These are phyloP conservation scores for Solanum hybrid DNA, from an alignment of 305 asterid genomes.

Conservation along the genomic window DNA sequence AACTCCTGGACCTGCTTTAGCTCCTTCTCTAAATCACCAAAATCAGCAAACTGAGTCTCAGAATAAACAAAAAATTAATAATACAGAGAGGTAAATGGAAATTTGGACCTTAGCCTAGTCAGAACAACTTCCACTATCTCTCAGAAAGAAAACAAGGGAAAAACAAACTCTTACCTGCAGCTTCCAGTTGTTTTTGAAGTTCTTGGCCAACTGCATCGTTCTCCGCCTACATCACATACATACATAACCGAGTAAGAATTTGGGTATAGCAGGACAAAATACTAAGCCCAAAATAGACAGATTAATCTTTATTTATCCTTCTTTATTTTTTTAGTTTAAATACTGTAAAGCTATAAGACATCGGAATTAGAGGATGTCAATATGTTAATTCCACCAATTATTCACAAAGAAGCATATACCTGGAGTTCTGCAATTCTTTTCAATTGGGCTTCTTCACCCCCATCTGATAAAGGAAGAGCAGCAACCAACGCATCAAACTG, in stretches of 20 bases:
- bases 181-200: constrained; percentile 81
- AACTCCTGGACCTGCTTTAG: constrained; percentile 75
- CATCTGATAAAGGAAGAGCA: constrained; percentile 77
- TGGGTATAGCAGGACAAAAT: not conserved
- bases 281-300: not conserved
- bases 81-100: not conserved
- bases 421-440: constrained; percentile 71
- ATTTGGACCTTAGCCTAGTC: not conserved
- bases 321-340: not conserved
- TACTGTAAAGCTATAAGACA: not conserved
- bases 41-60: not conserved
- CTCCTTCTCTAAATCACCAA: constrained; percentile 43
- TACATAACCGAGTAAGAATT: not conserved
- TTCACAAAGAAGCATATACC: constrained; percentile 17
- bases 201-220: constrained; percentile 84
- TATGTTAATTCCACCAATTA: not conserved
- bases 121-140: not conserved
- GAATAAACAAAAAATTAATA: not conserved
- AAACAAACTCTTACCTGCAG: constrained; percentile 46
- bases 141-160: not conserved
- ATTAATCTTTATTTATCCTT: not conserved
- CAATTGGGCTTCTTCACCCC: constrained; percentile 84
- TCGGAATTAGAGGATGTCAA: not conserved
- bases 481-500: constrained; percentile 84
- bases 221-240: constrained; percentile 43